Conservation (phyloP, 192 early-diverging fungal genomes). For the Backusella tarrabulga region DNA sequence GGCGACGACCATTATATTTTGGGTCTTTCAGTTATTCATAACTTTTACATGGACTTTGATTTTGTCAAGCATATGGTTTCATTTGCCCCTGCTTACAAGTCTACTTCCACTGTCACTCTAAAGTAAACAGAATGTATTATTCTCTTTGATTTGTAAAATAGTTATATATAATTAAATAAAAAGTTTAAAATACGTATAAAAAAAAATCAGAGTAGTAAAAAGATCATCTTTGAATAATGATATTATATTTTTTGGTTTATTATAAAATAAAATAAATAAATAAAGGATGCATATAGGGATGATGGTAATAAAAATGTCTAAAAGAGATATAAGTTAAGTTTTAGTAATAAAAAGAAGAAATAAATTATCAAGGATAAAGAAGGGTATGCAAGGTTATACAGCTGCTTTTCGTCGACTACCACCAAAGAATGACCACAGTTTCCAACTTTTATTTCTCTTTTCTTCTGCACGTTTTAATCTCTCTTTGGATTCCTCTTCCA, state of each 20-base stretch:
- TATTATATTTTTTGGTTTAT: neutral
- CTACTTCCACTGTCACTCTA: neutral
- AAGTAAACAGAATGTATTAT: neutral
- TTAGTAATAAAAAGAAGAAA: neutral
- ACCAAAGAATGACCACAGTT: constrained; percentile 10
- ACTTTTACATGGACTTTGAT: neutral
- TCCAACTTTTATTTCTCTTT: constrained; percentile 6
- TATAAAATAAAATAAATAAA: neutral
- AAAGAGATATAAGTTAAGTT: neutral
- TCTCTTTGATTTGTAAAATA: neutral
- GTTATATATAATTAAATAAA: neutral
- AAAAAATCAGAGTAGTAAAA: neutral
- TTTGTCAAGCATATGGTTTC: neutral
- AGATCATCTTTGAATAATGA: neutral
- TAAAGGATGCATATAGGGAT: neutral
- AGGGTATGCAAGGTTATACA: neutral
- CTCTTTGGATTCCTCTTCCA: constrained; percentile 1
- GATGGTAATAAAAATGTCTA: constrained; percentile 6
- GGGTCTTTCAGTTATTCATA: neutral
- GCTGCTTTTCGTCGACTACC: constrained; percentile 2
- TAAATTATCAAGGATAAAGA: neutral
- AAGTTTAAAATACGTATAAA: neutral
- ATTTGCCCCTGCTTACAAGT: neutral
- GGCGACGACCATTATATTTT: neutral
- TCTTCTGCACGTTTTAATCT: neutral